These are phyloP conservation scores for Thalassiosira pacifica DNA, from an alignment of 352 stramenopile species.

Conservation along the genomic window DNA sequence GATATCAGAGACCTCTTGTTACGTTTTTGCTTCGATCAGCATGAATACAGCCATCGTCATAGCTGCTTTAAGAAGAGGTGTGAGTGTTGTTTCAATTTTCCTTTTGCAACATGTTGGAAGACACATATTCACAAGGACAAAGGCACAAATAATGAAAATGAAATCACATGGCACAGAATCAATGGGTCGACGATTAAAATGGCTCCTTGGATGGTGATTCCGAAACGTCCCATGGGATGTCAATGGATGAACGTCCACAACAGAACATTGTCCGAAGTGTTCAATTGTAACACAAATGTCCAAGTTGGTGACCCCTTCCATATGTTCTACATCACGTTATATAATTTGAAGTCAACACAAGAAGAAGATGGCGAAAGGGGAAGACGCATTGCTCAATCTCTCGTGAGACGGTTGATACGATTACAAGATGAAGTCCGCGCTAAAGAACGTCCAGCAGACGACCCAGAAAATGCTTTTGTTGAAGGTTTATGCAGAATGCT, in stretches of 20 bases:
- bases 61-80: constrained; percentile 30
- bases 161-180: constrained; percentile 28
- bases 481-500: constrained; percentile 56
- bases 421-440: constrained; percentile 9
- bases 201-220: constrained; percentile 26
- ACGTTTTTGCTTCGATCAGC: not conserved
- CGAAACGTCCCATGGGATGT: constrained; percentile 37
- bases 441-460: constrained; percentile 3
- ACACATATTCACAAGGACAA: constrained; percentile 3
- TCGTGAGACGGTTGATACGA: constrained; percentile 29
- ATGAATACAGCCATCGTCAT: not conserved
- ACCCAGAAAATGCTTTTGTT: constrained; percentile 30
- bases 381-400: constrained; percentile 7
- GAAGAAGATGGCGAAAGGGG: constrained; percentile 24
- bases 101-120: not conserved
- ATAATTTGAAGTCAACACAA: constrained; percentile 38
- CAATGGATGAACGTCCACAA: constrained; percentile 50
- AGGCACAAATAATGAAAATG: constrained; percentile 15
- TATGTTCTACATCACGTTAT: constrained; percentile 47
- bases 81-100: constrained; percentile 26
- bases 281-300: constrained; percentile 54
- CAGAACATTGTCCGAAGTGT: constrained; percentile 28
- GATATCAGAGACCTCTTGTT: not conserved
- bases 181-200: constrained; percentile 14
- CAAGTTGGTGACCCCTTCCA: constrained; percentile 34